These are phyloP conservation scores for Botrytis fragariae DNA, from an alignment of 2,329 filamentous ascomycete species.

Conservation along the genomic window DNA sequence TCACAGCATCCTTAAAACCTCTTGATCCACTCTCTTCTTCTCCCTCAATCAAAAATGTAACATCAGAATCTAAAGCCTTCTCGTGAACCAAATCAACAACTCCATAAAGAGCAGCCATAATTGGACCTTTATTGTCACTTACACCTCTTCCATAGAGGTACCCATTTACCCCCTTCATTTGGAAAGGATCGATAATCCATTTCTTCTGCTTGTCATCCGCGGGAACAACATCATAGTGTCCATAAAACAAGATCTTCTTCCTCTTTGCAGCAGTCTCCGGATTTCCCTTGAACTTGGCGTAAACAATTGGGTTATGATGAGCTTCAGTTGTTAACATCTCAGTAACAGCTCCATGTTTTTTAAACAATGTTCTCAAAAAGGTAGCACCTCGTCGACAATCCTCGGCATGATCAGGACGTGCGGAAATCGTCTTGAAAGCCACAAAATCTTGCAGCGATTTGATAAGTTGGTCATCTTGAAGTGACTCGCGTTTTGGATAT, in stretches of 20 bases:
- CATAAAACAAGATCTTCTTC: conserved; percentile 93
- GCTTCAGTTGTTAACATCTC: conserved; percentile 84
- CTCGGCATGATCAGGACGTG: conserved; percentile 78
- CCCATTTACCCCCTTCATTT: conserved; percentile 83
- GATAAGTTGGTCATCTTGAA: conserved; percentile 56
- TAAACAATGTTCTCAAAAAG: conserved; percentile 86
- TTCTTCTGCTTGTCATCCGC: conserved; percentile 79
- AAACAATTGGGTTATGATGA: conserved; percentile 83
- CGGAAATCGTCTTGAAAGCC: conserved; percentile 87
- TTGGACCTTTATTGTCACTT: conserved; percentile 95
- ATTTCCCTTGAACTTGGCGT: conserved; percentile 81
- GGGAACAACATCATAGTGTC: conserved; percentile 95
- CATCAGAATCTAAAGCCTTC: conserved; percentile 80
- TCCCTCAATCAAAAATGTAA: conserved; percentile 92
- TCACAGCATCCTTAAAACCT: conserved; percentile 82
- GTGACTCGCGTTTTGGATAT: conserved; percentile 26
- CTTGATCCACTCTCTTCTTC: conserved; percentile 94
- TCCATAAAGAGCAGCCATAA: conserved; percentile 89
- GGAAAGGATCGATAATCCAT: conserved; percentile 86
- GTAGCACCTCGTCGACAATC: conserved; percentile 92
- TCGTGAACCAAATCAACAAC: conserved; percentile 84
- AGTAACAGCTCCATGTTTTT: conserved; percentile 83
- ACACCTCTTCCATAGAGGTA: conserved; percentile 95
- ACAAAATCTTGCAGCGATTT: conserved; percentile 82
- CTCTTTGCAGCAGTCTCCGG: conserved; percentile 61